Evolutionary conservation across 768 basidiomycete species (phyloP), one percentile per base, ranked within the genome.

Genomic region (Ramaria rubella): DNA sequence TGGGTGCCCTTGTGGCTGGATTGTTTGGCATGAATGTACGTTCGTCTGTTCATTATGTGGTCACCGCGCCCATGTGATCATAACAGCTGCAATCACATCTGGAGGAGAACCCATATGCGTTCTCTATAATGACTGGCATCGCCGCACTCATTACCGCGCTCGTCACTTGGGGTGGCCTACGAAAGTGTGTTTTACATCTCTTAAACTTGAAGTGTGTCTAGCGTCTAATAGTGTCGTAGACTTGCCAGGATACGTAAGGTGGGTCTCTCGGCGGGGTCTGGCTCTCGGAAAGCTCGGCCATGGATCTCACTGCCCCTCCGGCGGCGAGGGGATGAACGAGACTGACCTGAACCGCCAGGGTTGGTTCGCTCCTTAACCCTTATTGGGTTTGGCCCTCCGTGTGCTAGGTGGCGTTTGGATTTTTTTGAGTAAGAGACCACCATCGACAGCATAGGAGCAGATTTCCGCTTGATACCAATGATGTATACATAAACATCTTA

Each of bases 1-100:
- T 85, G 27, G 94, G 94, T 2, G 92, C 94, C 15, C 75, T 97
- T 33, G 73, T 95, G 6, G 93, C 93, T 46, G 94, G 94, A 5
- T 66, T 96, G 3, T 95, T 97, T 63, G 94, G 94, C 15, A 97
- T 97, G 94, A 97, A 96, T 69, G 93, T 94, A 66, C 65, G 90
- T 73, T 19, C 53, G 12, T n/a, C n/a, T n/a, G n/a, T 15, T 31
- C 8, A 8, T 21, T 30, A 26, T 42, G 31, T 45, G 36, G 52
- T 40, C 49, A 19, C 34, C 17, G 54, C 24, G 23, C 17, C 46
- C 12, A 15, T 6, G 14, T n/a, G 4, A n/a, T 4, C 45, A 19
- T 61, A 61, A 61, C 63, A 88, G 92, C 75, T 94, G 69, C 75
- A 78, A 58, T 89, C 82, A 61, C 81, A 86, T 64, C 65, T 93